Evolutionary conservation across 2,329 filamentous ascomycete genomes (phyloP), one percentile per base, ranked within the genome.

Genomic region (Xylariales sp.): DNA sequence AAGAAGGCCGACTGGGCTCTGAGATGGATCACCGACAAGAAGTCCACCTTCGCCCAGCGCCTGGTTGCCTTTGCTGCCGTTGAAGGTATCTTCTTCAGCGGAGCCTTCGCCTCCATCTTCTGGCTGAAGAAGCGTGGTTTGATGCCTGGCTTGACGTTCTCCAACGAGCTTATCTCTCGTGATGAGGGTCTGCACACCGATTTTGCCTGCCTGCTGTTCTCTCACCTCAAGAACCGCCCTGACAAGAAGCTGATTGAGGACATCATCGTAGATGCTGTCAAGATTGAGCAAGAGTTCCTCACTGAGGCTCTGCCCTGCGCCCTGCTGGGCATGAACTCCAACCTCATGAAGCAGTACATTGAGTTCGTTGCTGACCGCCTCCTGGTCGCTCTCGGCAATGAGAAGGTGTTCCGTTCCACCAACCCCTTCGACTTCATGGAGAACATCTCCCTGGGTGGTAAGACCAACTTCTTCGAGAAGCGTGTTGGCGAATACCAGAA

Each of bases 401-500:
- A 86, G 55, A 97, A 96, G 77, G 76, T 86, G 56, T 98, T 95
- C 81, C 87, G 93, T 61, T 74, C 85, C 18, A 79, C 83, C 63
- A 98, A 98, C 73, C 93, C 93, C 62, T 98, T 98, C 64, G 93
- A 98, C 76, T 98, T 98, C 69, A 98, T 98, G 93, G 93, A 98
- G 78, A 96, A 95, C 71, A 98, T 98, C 67, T 97, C 93, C 16
- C 79, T 98, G 10, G 88, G 89, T 37, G 93, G 93, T 68, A 98
- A 98, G 86, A 98, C 93, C 64, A 98, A 98, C 82, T 98, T 98
- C 81, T 98, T 98, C 65, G 93, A 98, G 85, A 98, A 98, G 86
- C 88, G 93, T 55, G 93, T 98, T 41, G 93, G 85, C 63, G 93
- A 98, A 60, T 98, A 98, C 80, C 93, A 98, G 72, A 98, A 98